Percentiles rank a stretch among this genome's conserved stretches.
phyloP scores from a whole-genome alignment of 2,329 filamentous ascomycete species.

The Verticillium alfalfae region DNA sequence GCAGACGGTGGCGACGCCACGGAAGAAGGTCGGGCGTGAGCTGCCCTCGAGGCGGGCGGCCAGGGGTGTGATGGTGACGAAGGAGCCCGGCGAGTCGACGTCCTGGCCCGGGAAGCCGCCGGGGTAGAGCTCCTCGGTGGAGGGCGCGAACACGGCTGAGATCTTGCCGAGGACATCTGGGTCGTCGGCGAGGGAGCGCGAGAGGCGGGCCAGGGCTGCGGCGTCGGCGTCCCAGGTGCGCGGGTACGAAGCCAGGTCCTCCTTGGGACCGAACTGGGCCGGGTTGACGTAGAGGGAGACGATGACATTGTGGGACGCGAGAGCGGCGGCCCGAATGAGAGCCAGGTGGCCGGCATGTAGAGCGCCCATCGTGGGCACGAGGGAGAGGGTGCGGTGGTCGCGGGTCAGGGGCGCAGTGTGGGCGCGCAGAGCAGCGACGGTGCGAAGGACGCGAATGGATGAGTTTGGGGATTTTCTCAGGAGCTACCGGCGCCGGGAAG shows the following conservation, averaged over 20 bases:
- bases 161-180: constrained; percentile 61
- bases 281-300: constrained; percentile 96
- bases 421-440: constrained; percentile 64
- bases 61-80: constrained; percentile 85
- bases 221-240: constrained; percentile 82
- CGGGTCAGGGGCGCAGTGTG: constrained; percentile 63
- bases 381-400: constrained; percentile 67
- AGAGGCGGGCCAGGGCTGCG: constrained; percentile 58
- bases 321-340: constrained; percentile 76
- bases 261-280: constrained; percentile 85
- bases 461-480: constrained; percentile 49
- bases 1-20: constrained; percentile 92
- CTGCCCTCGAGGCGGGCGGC: constrained; percentile 76
- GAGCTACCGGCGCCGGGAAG: constrained; percentile 13
- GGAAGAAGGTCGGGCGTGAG: constrained; percentile 88
- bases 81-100: constrained; percentile 73
- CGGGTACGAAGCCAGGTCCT: constrained; percentile 86
- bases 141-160: constrained; percentile 80
- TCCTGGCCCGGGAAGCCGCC: constrained; percentile 68
- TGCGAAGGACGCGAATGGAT: constrained; percentile 67
- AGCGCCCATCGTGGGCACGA: constrained; percentile 97
- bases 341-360: constrained; percentile 89
- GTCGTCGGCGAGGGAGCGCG: constrained; percentile 64
- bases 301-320: constrained; percentile 79
- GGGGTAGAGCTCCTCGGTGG: constrained; percentile 82